Evolutionary conservation across 2,329 filamentous ascomycete species (phyloP), one percentile per base, ranked within the genome.

Genomic region (Fusarium sp.): DNA sequence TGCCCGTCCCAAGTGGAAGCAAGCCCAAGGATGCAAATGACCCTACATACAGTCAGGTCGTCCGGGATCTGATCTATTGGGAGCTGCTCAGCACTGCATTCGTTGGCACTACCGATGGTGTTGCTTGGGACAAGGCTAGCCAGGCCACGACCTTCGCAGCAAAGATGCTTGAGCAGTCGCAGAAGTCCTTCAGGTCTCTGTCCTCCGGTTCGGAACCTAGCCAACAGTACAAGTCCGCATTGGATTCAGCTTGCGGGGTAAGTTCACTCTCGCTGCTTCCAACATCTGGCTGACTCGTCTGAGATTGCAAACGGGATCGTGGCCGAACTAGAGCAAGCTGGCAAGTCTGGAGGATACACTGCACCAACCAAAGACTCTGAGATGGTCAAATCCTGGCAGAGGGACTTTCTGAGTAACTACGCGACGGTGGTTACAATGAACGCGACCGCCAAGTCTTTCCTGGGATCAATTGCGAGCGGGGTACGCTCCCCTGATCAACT

Each of bases 251-350:
- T 52, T 52, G 23, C 33, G 10, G 2, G 10, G 49, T 5, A 37
- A n/a, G 18, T 5, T 9, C n/a, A 37, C 19, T 27, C 6, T 52
- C 18, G 2, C 33, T 0, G 2, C 18, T 0, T 18, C 4, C 1
- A 3, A 15, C 18, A 12, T 4, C 18, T 18, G 5, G 18, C 49
- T 52, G 12, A 52, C 19, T 25, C 12, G 9, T 25, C 16, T 38
- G 16, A 52, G 49, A n/a, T 52, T 21, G 49, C 23, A 7, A 38
- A 16, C 2, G 33, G n/a, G 3, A 27, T 52, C 5, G 3, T n/a
- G 18, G 8, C 19, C 10, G 33, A 52, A 21, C 2, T 38, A 16
- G 33, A 35, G 19, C 31, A n/a, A 18, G 2, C 49, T 23, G 18
- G 18, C 14, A 52, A 52, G 49, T 35, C 8, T 35, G 2, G 12